Base-by-base conservation (phyloP, 1,284 basidiomycete species). In the Agroathelia rolfsii region DNA sequence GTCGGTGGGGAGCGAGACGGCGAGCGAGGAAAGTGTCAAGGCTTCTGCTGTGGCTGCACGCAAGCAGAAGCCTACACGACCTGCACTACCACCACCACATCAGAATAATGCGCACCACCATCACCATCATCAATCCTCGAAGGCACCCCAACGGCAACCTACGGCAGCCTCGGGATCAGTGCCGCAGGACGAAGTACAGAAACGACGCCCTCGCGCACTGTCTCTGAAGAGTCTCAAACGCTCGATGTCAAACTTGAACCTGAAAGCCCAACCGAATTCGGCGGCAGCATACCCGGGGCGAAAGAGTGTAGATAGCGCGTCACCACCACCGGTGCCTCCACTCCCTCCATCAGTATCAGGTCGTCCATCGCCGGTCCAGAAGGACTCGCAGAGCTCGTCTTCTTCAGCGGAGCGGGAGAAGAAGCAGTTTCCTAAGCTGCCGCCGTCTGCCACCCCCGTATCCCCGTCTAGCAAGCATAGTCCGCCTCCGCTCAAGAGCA, bases 181-280 rank as follows among this genome's bases (percentile, higher is more conserved):
- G 17, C 19, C 19, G 10, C 15, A 30, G 18, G 18, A 15, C 8
- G 16, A 6, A 19, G 17, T 7, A 10, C 15, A 30, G 29, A 30
- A 34, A 11, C 41, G 46, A 9, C 55, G 56, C 19, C 52, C 55
- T 40, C 58, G 64, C 28, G 56, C 66, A 1, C 34, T 62, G 24
- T 69, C 68, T 6, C 51, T 73, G n/a, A 63, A 55, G 34, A 52
- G 50, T n/a, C 51, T 56, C 17, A 59, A 56, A 36, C 12, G 10
- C 23, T 24, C 32, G 36, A 46, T 25, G 35, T 27, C 36, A 6
- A 24, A 38, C 8, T 21, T 13, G 6, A 30, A 36, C 12, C 18
- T 40, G 3, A 37, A 37, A 30, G 11, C 26, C 1, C 15, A 21
- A n/a, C 29, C 15, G 12, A 30, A 18, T n/a, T n/a, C n/a, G 29